Evolutionary conservation across 768 basidiomycete genomes (phyloP), one percentile per base, ranked within the genome.

Genomic region (Leucosporidium creatinivorum): DNA sequence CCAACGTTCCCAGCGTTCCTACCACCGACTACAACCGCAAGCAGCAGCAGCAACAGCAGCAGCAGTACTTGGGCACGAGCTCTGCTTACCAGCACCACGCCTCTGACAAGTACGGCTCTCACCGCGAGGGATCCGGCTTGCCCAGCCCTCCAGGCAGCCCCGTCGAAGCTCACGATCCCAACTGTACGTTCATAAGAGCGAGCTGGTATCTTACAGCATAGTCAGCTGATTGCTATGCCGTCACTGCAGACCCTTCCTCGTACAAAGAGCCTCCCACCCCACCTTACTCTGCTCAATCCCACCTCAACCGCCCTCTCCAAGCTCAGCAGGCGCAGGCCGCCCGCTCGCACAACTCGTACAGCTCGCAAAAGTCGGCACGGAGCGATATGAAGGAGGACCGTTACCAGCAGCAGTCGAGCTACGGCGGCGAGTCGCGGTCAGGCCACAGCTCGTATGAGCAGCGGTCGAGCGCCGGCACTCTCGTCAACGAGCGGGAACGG

Each of bases 131-230:
- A 5, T 61, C 31, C 49, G 60, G 47, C 17, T 54, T 72, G 0
- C 67, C 70, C 19, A 69, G 67, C 17, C 70, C 70, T 8, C 70
- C 70, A 0, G 67, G 70, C 12, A 72, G 70, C n/a, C 70, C 70
- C 0, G 63, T 72, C 44, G 60, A 69, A 3, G 62, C 62, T 0
- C 60, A 58, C 25, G 44, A 56, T 33, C 51, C n/a, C 9, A 23
- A 30, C 1, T 66, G 61, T 68, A 47, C n/a, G 67, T 60, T 23
- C n/a, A 5, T 33, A 10, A 33, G 5, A 33, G 4, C 33, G 33
- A 33, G n/a, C n/a, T n/a, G n/a, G n/a, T 48, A 18, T 1, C 44
- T 21, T 55, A 10, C 4, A 48, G 25, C 21, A 31, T 4, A 36
- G 47, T 5, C 15, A 47, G 55, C 55, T 58, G 33, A 30, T 58